phyloP scores from a whole-genome alignment of 176 grass and related monocot species.

The Oryza rufipogon region DNA sequence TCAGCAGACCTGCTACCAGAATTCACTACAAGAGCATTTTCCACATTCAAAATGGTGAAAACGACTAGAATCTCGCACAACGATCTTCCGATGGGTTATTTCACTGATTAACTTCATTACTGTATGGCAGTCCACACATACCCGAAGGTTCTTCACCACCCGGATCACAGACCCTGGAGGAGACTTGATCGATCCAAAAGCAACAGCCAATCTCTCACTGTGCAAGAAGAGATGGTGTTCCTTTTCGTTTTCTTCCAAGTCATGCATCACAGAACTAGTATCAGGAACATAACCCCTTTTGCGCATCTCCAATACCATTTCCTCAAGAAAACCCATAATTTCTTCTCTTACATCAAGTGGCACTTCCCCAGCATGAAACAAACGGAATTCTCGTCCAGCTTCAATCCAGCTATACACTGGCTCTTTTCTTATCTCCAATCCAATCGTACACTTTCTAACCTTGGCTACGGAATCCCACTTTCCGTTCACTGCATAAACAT shows the following conservation, averaged over 20 bases:
- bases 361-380: conserved; percentile 72
- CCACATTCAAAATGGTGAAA: conserved; percentile 74
- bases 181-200: conserved; percentile 75
- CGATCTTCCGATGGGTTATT: conserved; percentile 57
- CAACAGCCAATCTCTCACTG: conserved; percentile 88
- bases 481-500: conserved; percentile 70
- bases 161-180: conserved; percentile 64
- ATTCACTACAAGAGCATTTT: conserved; percentile 74
- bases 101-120: conserved; percentile 73
- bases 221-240: conserved; percentile 80
- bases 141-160: conserved; percentile 72
- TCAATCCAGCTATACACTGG: conserved; percentile 83
- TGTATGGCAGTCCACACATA: conserved; percentile 71
- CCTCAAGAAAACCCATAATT: conserved; percentile 60
- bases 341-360: conserved; percentile 62
- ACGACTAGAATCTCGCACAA: conserved; percentile 64
- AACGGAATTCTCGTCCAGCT: conserved; percentile 57
- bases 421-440: conserved; percentile 65
- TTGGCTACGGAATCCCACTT: conserved; percentile 72
- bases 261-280: conserved; percentile 88
- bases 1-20: conserved; percentile 61
- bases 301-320: conserved; percentile 60
- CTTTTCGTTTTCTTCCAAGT: conserved; percentile 93
- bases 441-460: conserved; percentile 64
- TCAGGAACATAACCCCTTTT: conserved; percentile 87